Percentiles rank a stretch among this genome's conserved stretches.
Evolutionary conservation across 495 filamentous ascomycete genomes (phyloP).

Genomic region (Daldinia decipiens): DNA sequence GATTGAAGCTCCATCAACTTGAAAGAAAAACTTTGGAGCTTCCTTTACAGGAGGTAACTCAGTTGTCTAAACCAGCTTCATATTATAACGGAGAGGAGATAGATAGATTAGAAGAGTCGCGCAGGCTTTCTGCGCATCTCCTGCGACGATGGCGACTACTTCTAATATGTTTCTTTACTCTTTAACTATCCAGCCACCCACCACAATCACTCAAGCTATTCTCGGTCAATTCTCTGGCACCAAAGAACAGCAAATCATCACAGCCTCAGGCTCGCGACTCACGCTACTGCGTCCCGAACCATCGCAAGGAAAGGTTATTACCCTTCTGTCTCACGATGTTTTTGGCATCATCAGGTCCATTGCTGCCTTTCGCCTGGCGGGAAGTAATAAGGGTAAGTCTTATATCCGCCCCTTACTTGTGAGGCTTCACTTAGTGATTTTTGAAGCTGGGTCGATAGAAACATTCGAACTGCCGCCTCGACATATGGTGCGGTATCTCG

Average conservation of each 20-base stretch:
- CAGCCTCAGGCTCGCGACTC: constrained; percentile 88
- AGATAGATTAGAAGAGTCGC: constrained; percentile 52
- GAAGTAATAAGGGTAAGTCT: constrained; percentile 92
- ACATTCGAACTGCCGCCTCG: constrained; percentile 55
- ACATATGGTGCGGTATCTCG: constrained; percentile 43
- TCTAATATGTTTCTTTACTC: constrained; percentile 99
- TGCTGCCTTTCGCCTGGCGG: constrained; percentile 88
- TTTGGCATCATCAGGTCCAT: constrained; percentile 94
- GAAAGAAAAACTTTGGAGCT: constrained; percentile 16
- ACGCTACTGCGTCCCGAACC: constrained; percentile 89
- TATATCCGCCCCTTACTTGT: constrained; percentile 51
- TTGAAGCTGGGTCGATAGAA: constrained; percentile 70
- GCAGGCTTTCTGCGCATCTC: constrained; percentile 63
- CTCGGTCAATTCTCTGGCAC: constrained; percentile 93
- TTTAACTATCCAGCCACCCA: constrained; percentile 90
- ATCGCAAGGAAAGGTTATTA: constrained; percentile 82
- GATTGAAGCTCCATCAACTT: constrained; percentile 30
- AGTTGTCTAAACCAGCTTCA: constrained; percentile 13
- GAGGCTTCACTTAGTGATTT: constrained; percentile 92
- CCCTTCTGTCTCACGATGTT: constrained; percentile 87
- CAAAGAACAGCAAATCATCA: constrained; percentile 96
- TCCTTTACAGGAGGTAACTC: constrained; percentile 14
- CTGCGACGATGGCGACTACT: constrained; percentile 86
- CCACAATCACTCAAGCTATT: constrained; percentile 87
- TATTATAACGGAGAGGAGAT: constrained; percentile 22